A percentile compares a stretch with the other conserved stretches of the same genome.
phyloP scores from a whole-genome alignment of 495 filamentous ascomycete genomes.

The Hyphodiscus hymeniophilus region DNA sequence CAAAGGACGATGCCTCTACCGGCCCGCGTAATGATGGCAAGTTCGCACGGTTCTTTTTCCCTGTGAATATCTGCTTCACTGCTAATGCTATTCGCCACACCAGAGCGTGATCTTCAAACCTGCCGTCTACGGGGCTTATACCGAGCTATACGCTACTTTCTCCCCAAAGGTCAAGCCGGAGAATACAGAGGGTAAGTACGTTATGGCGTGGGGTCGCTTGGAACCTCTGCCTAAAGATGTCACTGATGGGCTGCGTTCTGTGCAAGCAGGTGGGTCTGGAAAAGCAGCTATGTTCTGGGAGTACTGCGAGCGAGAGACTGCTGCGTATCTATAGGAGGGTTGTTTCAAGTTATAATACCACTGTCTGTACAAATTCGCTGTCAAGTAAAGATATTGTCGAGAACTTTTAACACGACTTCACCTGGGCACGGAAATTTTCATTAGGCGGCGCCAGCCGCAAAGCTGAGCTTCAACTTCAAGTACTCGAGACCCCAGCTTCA shows the following conservation, averaged over 20 bases:
- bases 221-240: conserved; percentile 18
- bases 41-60: conserved; percentile 2
- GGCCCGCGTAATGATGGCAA: conserved; percentile 4
- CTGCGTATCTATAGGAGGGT: too few relatives aligned
- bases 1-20: conserved; percentile 15
- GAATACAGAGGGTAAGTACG: conserved; percentile 12
- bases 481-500: too few relatives aligned
- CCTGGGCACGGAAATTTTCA: too few relatives aligned
- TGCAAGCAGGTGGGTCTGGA: too few relatives aligned
- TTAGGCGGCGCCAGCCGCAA: too few relatives aligned
- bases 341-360: too few relatives aligned
- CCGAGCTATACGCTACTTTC: conserved; percentile 37
- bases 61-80: background rate
- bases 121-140: conserved; percentile 33
- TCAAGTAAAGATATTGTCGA: too few relatives aligned
- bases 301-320: too few relatives aligned
- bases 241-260: conserved; percentile 4
- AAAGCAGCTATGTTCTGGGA: too few relatives aligned
- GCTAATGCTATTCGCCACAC: background rate
- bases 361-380: too few relatives aligned
- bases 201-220: conserved; percentile 27
- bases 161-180: conserved; percentile 27
- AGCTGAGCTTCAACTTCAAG: too few relatives aligned
- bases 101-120: conserved; percentile 11
- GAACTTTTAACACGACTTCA: too few relatives aligned